Evolutionary conservation across 257 asterid species (phyloP).

Genomic region (Salvia miltiorrhiza): DNA sequence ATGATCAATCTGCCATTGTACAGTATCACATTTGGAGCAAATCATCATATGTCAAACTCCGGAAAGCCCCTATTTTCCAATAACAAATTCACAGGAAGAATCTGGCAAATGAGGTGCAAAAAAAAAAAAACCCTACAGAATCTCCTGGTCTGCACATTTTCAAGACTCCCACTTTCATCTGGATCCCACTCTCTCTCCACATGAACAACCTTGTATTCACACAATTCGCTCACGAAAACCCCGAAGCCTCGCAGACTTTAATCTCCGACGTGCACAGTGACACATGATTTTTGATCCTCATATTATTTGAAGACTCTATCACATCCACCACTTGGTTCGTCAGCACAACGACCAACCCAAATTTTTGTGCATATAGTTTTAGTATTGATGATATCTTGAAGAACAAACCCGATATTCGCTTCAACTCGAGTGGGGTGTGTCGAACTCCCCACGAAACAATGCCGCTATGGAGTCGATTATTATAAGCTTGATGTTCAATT

Average conservation of each 20-base stretch:
- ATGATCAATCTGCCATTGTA: no score
- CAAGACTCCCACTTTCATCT: slow-evolving; percentile 28
- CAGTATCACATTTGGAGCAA: no score
- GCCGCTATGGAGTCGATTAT: slow-evolving; percentile 88
- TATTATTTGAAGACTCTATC: slow-evolving; percentile 40
- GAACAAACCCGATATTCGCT: slow-evolving; percentile 57
- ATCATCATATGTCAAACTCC: slow-evolving; percentile 34
- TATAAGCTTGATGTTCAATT: slow-evolving; percentile 48
- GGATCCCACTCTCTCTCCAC: slow-evolving; percentile 59
- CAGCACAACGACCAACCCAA: slow-evolving; percentile 74
- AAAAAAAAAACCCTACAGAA: slow-evolving; percentile 61
- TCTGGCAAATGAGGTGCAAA: slow-evolving; percentile 89
- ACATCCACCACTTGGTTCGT: slow-evolving; percentile 88
- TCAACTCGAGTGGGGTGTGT: slow-evolving; percentile 57
- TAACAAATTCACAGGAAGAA: slow-evolving; percentile 59
- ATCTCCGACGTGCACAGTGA: slow-evolving; percentile 64
- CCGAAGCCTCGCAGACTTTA: slow-evolving; percentile 73
- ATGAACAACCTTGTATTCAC: slow-evolving; percentile 76
- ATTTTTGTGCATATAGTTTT: slow-evolving; percentile 51
- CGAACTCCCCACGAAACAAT: slow-evolving; percentile 74
- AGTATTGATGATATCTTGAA: slow-evolving; percentile 72
- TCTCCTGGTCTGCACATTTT: slow-evolving; percentile 45
- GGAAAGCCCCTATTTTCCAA: slow-evolving; percentile 62
- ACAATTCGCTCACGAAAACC: slow-evolving; percentile 94
- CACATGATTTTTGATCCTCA: slow-evolving; percentile 58